These are phyloP conservation scores for Saccharum officinarum DNA, from an alignment of 176 grass and related monocot genomes.

Conservation along the genomic window DNA sequence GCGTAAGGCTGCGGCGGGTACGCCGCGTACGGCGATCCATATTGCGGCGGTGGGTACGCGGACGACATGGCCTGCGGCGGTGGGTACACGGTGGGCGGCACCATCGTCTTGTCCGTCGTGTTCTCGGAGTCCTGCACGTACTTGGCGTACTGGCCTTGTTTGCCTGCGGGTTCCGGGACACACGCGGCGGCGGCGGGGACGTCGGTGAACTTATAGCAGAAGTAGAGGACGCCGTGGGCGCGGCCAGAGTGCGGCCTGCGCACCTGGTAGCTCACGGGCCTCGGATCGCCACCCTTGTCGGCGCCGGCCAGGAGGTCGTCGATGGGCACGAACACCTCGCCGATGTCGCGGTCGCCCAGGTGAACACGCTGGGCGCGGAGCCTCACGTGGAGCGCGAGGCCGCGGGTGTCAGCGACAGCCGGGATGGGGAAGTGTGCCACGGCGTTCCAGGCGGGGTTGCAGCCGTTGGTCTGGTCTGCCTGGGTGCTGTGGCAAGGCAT, in stretches of 20 bases:
- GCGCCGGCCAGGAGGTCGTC: conserved; percentile 45
- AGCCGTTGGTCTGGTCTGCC: conserved; percentile 43
- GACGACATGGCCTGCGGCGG: neutral
- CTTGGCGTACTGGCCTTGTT: neutral
- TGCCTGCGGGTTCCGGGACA: neutral
- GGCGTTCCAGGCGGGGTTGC: conserved; percentile 56
- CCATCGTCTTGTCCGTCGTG: neutral
- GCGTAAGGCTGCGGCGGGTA: conserved; percentile 35
- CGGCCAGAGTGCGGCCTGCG: conserved; percentile 51
- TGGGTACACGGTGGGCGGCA: conserved; percentile 27
- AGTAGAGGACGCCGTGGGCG: conserved; percentile 59
- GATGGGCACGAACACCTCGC: conserved; percentile 64
- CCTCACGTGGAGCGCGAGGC: conserved; percentile 50
- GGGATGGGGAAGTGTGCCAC: conserved; percentile 40
- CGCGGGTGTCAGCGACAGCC: conserved; percentile 17
- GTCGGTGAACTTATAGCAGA: conserved; percentile 61
- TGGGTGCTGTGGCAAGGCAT: conserved; percentile 41
- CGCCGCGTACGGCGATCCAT: conserved; percentile 26
- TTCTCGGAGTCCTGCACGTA: neutral
- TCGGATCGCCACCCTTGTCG: neutral
- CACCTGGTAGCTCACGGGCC: conserved; percentile 73
- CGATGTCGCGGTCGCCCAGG: conserved; percentile 54
- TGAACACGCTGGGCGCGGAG: conserved; percentile 40
- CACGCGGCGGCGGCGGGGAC: neutral
- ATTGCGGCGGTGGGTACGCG: neutral